phyloP scores from a whole-genome alignment of 83 land plant species.

The Thuja plicata region DNA sequence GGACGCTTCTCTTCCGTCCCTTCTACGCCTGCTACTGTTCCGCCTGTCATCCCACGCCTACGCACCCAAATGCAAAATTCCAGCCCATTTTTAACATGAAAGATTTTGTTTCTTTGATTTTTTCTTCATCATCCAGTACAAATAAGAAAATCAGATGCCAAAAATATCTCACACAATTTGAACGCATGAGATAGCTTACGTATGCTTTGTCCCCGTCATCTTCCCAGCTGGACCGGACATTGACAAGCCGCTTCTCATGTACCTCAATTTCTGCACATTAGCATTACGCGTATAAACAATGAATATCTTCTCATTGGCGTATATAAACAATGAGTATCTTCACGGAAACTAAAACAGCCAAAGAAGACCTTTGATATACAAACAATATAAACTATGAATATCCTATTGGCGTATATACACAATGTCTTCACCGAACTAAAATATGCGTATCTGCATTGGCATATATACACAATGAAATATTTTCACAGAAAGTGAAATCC shows the following conservation, averaged over 20 bases:
- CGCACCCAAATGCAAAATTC: neutral
- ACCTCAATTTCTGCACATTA: neutral
- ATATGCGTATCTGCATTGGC: too few relatives aligned
- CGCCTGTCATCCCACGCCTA: neutral
- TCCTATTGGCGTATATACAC: too few relatives aligned
- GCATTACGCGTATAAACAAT: neutral
- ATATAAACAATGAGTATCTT: too few relatives aligned
- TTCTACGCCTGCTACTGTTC: slow-evolving; percentile 4
- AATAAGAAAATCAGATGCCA: neutral
- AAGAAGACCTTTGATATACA: too few relatives aligned
- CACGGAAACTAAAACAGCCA: too few relatives aligned
- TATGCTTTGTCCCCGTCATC: neutral
- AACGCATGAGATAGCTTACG: slow-evolving; percentile 1
- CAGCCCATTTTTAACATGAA: neutral
- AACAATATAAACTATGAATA: too few relatives aligned
- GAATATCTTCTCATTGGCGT: neutral
- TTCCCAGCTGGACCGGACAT: neutral
- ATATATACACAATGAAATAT: too few relatives aligned
- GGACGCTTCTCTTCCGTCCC: neutral
- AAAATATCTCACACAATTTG: neutral
- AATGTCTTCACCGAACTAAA: too few relatives aligned
- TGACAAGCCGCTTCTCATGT: neutral
- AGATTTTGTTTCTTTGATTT: neutral
- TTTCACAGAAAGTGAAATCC: too few relatives aligned
- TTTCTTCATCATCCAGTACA: neutral